phyloP scores from a whole-genome alignment of 2,329 filamentous ascomycete genomes.

The Blumeria graminis region DNA sequence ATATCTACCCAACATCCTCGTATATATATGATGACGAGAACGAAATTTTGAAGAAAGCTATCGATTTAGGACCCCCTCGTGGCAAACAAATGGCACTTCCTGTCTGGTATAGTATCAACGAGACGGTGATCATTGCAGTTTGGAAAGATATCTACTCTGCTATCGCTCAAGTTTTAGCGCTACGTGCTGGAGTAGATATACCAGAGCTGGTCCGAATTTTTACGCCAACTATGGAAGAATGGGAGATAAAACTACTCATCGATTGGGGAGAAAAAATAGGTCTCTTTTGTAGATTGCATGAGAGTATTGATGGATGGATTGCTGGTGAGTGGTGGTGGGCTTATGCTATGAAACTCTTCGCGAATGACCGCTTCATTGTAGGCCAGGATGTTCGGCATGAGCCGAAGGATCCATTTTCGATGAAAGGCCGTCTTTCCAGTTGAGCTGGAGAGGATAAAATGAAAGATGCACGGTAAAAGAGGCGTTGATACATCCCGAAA shows the following conservation, averaged over 20 bases:
- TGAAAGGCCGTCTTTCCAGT: neutral
- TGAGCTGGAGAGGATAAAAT: neutral
- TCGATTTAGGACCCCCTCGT: constrained; percentile 10
- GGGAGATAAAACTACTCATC: constrained; percentile 34
- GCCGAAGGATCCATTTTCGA: constrained; percentile 1
- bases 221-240: constrained; percentile 32
- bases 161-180: constrained; percentile 36
- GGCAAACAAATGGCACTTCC: constrained; percentile 27
- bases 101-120: constrained; percentile 50
- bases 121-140: constrained; percentile 27
- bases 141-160: constrained; percentile 42
- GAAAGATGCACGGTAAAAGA: too few species aligned
- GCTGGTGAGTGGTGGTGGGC: constrained; percentile 47
- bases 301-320: constrained; percentile 19
- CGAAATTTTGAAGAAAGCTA: constrained; percentile 18
- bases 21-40: constrained; percentile 33
- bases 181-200: constrained; percentile 31
- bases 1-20: constrained; percentile 28
- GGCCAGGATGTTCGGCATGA: constrained; percentile 1
- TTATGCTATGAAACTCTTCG: constrained; percentile 1
- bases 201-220: constrained; percentile 29
- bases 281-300: constrained; percentile 16
- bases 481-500: too few species aligned
- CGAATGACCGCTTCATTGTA: neutral
- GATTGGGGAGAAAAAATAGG: constrained; percentile 31